These are phyloP conservation scores for Amanita polypyramis DNA, from an alignment of 768 basidiomycete species.

Conservation along the genomic window DNA sequence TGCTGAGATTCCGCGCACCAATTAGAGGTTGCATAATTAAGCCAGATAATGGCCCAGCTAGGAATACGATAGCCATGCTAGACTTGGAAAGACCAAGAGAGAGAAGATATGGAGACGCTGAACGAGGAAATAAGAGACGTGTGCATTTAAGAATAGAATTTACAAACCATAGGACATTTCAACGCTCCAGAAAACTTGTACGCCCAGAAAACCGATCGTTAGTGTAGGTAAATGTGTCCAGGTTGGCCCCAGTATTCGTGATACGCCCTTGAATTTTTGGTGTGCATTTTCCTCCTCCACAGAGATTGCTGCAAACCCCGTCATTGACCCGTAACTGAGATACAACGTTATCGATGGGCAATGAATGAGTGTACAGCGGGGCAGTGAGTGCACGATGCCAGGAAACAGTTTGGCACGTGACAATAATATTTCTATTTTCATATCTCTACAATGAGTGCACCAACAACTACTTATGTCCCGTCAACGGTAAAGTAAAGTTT, in stretches of 20 bases:
- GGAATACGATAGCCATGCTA: slow-evolving; percentile 81
- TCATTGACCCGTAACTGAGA: slow-evolving; percentile 1
- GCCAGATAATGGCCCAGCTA: slow-evolving; percentile 86
- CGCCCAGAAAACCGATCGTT: slow-evolving; percentile 72
- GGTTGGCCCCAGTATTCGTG: slow-evolving; percentile 54
- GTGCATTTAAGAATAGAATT: background rate
- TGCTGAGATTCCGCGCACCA: slow-evolving; percentile 31
- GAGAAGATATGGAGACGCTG: slow-evolving; percentile 70
- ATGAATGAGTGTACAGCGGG: background rate
- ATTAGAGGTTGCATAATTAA: slow-evolving; percentile 88
- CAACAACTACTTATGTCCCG: no score
- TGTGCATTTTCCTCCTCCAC: slow-evolving; percentile 11
- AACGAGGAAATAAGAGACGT: background rate
- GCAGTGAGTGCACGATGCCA: background rate
- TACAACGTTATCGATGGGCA: no score
- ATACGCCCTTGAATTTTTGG: slow-evolving; percentile 35
- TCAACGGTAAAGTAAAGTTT: no score
- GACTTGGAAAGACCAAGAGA: slow-evolving; percentile 79
- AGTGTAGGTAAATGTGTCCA: slow-evolving; percentile 61
- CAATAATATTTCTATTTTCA: no score
- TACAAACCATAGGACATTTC: slow-evolving; percentile 82
- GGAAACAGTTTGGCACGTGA: background rate
- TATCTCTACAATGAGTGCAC: no score
- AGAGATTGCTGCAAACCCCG: slow-evolving; percentile 3
- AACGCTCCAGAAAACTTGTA: slow-evolving; percentile 87